Base-by-base conservation (phyloP, 2,329 filamentous ascomycete species). In the Graphiopsis chlorocephala region DNA sequence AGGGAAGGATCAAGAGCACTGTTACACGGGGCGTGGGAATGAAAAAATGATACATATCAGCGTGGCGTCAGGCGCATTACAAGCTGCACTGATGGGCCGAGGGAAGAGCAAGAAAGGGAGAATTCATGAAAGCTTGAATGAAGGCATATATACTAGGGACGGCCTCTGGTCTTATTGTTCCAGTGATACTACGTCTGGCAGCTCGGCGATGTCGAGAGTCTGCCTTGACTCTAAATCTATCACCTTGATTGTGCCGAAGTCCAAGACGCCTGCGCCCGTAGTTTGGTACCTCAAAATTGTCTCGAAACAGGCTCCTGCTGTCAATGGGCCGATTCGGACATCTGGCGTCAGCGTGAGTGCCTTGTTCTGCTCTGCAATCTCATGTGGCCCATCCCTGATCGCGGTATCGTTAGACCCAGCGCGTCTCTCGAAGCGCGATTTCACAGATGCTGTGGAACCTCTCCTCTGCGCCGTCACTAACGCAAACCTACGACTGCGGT, bases 271-370 rank as follows among this genome's bases (percentile, higher is more conserved):
- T 56, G 85, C 82, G 61, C 77, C 78, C 61, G 93, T 78, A 4
- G 90, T 88, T 61, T 93, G 79, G 69, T 94, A 93, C 69, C 86
- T 85, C 69, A 94, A 75, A 74, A 91, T 89, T 1, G 86, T 87
- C 42, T 89, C 88, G 71, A 92, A 90, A 72, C 90, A 93, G 10
- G 90, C 87, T 2, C 86, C 86, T 0, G 91, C 86, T 28, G 87
- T 85, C 42, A 95, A 78, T 33, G 90, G 90, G 0, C 91, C 91
- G 31, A 93, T 85, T 33, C 90, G 83, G 26, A 89, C 85, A 75
- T 93, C 90, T 4, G 90, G 88, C 65, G 88, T 92, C 58, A 93
- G 79, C 71, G 89, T 92, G n/a, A 92, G 81, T 33, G 93, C 78
- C 68, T 92, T 89, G 2, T 87, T 84, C 11, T 83, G 79, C 65